phyloP scores from a whole-genome alignment of 2,329 filamentous ascomycete species.

The Fusarium pilosicola region DNA sequence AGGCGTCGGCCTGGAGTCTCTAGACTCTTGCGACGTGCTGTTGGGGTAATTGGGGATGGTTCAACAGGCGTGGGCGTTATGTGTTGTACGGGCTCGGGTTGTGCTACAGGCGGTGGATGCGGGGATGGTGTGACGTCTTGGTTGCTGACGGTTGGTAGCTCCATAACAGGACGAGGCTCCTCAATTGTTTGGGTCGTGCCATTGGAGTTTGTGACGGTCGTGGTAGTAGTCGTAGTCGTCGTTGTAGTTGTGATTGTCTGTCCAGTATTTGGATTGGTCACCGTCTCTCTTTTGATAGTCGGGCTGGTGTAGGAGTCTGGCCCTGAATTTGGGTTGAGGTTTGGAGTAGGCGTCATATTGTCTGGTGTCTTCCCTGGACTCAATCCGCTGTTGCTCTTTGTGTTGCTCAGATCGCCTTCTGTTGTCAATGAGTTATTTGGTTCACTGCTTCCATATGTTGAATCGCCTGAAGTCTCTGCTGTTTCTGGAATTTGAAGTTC shows the following conservation, averaged over 20 bases:
- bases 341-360: background rate
- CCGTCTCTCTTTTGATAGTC: conserved; percentile 16
- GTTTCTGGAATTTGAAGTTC: conserved; percentile 4
- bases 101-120: background rate
- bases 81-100: background rate
- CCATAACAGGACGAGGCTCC: conserved; percentile 25
- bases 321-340: conserved; percentile 18
- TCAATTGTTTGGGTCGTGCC: conserved; percentile 36
- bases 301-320: conserved; percentile 20
- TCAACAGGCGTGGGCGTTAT: conserved; percentile 10
- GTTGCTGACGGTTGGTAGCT: conserved; percentile 33
- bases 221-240: conserved; percentile 45
- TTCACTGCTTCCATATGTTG: conserved; percentile 40
- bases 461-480: conserved; percentile 26
- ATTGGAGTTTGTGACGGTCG: conserved; percentile 38
- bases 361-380: conserved; percentile 15
- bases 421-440: conserved; percentile 40
- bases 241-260: conserved; percentile 40
- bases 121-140: conserved; percentile 13
- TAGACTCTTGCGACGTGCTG: conserved; percentile 34
- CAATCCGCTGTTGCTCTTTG: conserved; percentile 16
- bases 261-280: conserved; percentile 37
- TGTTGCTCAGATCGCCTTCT: conserved; percentile 19
- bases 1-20: conserved; percentile 39
- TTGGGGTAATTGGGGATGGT: conserved; percentile 2